These are phyloP conservation scores for Protomyces lactucae-debilis DNA, from an alignment of 1,139 yeast genomes.

Conservation along the genomic window DNA sequence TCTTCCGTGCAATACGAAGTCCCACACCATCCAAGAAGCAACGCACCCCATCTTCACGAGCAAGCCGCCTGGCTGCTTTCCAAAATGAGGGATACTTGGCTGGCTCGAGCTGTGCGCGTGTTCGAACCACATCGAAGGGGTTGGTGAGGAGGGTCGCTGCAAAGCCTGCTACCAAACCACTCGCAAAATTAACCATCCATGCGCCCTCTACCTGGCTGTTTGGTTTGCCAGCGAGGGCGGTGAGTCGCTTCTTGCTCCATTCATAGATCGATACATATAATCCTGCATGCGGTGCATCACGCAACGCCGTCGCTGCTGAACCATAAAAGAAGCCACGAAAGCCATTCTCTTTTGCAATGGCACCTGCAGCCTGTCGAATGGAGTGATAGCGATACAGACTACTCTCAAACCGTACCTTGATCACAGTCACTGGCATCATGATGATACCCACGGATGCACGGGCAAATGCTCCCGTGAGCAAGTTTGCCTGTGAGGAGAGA, in stretches of 20 bases:
- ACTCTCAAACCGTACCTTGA: constrained; percentile 65
- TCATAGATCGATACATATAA: constrained; percentile 57
- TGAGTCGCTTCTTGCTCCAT: constrained; percentile 26
- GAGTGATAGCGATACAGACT: constrained; percentile 67
- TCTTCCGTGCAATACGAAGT: constrained; percentile 76
- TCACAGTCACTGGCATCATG: constrained; percentile 97
- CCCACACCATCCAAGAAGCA: constrained; percentile 79
- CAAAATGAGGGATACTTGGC: constrained; percentile 38
- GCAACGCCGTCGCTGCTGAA: constrained; percentile 73
- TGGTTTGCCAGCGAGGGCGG: constrained; percentile 31
- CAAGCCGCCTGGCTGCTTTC: constrained; percentile 41
- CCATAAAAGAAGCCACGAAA: constrained; percentile 76
- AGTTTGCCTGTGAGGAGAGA: constrained; percentile 61
- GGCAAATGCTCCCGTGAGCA: constrained; percentile 70
- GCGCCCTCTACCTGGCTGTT: constrained; percentile 37
- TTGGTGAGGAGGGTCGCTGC: constrained; percentile 83
- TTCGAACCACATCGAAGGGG: constrained; percentile 91
- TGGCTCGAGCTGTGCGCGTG: constrained; percentile 67
- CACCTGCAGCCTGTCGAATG: constrained; percentile 55
- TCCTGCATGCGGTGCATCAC: constrained; percentile 98
- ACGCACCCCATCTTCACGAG: constrained; percentile 50
- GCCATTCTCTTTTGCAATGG: constrained; percentile 53
- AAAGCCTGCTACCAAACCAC: constrained; percentile 73
- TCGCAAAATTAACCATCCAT: constrained; percentile 57
- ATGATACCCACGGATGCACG: constrained; percentile 77